A percentile compares a stretch with the other conserved stretches of the same genome.
Evolutionary conservation across 345 rosid genomes (phyloP).

Genomic region (Lumnitzera littorea): DNA sequence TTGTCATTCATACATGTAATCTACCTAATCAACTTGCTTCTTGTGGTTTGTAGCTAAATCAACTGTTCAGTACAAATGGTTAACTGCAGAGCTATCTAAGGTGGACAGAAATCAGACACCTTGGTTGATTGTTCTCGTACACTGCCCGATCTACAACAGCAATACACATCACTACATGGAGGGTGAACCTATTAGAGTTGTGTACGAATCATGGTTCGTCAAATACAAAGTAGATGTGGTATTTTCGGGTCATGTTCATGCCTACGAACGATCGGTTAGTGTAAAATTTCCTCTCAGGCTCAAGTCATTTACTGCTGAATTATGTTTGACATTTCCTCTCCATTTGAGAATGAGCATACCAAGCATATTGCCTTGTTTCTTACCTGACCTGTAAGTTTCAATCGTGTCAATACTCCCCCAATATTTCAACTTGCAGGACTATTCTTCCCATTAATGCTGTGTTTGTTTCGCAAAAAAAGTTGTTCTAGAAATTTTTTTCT

Average conservation of each 20-base stretch:
- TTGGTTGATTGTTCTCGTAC: slow-evolving; percentile 76
- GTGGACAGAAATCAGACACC: slow-evolving; percentile 80
- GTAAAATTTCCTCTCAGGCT: background rate
- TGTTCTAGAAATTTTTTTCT: too few species aligned
- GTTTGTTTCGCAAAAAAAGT: too few species aligned
- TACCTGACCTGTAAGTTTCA: background rate
- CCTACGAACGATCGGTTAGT: slow-evolving; percentile 39
- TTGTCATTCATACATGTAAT: too few species aligned
- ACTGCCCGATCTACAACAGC: slow-evolving; percentile 85
- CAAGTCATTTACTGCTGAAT: background rate
- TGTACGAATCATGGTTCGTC: slow-evolving; percentile 38
- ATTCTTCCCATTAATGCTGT: too few species aligned
- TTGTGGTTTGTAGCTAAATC: slow-evolving; percentile 43
- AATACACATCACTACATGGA: slow-evolving; percentile 67
- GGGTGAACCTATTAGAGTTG: slow-evolving; percentile 46
- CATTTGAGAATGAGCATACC: too few species aligned
- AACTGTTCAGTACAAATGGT: slow-evolving; percentile 77
- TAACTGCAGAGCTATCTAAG: slow-evolving; percentile 56
- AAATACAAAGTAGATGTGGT: slow-evolving; percentile 39
- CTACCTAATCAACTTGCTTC: slow-evolving; percentile 7
- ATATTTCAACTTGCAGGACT: too few species aligned
- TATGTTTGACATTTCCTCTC: too few species aligned
- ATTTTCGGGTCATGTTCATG: slow-evolving; percentile 45
- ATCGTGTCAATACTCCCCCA: too few species aligned
- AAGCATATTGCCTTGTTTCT: background rate